Evolutionary conservation across 2,329 filamentous ascomycete genomes (phyloP).

Genomic region (Erysiphe pulchra): DNA sequence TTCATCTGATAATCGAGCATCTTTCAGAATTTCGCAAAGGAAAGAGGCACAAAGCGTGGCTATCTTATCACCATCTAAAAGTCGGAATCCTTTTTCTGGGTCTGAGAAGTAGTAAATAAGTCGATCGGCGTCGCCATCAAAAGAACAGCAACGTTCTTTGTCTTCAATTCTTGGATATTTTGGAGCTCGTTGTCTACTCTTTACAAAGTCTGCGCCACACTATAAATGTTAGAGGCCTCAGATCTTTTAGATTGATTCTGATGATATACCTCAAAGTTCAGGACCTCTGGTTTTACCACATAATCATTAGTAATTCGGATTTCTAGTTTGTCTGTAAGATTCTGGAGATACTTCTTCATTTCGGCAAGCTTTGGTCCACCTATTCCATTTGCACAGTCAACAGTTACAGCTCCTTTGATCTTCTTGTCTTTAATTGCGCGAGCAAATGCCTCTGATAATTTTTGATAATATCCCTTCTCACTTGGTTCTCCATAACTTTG

Average conservation of each 20-base stretch:
- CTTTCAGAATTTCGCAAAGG: slow-evolving; percentile 65
- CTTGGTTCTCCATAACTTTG: slow-evolving; percentile 73
- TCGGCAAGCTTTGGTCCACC: slow-evolving; percentile 77
- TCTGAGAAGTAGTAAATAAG: slow-evolving; percentile 89
- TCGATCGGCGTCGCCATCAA: slow-evolving; percentile 88
- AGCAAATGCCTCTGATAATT: slow-evolving; percentile 64
- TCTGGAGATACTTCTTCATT: slow-evolving; percentile 58
- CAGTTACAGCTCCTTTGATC: slow-evolving; percentile 46
- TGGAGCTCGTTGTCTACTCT: slow-evolving; percentile 83
- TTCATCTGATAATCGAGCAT: slow-evolving; percentile 52
- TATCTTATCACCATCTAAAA: slow-evolving; percentile 91
- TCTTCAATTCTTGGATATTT: slow-evolving; percentile 52
- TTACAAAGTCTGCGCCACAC: slow-evolving; percentile 92
- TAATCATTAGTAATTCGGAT: slow-evolving; percentile 84
- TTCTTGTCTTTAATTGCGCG: slow-evolving; percentile 56
- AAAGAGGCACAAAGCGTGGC: slow-evolving; percentile 84
- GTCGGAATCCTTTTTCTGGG: slow-evolving; percentile 57
- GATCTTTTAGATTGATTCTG: too few species aligned
- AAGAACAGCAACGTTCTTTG: slow-evolving; percentile 61
- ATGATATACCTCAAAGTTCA: slow-evolving; percentile 51
- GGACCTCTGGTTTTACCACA: slow-evolving; percentile 62
- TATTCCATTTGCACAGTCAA: slow-evolving; percentile 93
- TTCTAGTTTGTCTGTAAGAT: slow-evolving; percentile 40
- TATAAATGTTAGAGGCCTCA: slow-evolving; percentile 15
- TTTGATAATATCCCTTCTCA: slow-evolving; percentile 85